Percentiles rank a stretch among this genome's conserved stretches.
These are phyloP conservation scores for Rhodotorula kratochvilovae DNA, from an alignment of 768 basidiomycete genomes.

Conservation along the genomic window DNA sequence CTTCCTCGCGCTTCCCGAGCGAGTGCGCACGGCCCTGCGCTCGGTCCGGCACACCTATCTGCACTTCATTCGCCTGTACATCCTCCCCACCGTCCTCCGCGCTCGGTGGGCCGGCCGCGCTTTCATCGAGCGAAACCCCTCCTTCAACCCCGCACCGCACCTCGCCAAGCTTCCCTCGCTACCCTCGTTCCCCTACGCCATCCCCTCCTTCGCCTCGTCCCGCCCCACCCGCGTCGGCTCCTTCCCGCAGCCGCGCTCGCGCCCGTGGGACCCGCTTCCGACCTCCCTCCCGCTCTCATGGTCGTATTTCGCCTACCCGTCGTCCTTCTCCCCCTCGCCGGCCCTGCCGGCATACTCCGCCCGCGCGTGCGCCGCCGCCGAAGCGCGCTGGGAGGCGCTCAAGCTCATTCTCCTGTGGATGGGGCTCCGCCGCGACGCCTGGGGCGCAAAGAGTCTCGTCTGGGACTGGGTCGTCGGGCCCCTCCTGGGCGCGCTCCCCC, in stretches of 20 bases:
- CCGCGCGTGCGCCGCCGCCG: neutral
- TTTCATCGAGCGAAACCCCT: neutral
- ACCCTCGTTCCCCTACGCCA: conserved; percentile 2
- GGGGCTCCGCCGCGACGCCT: conserved; percentile 19
- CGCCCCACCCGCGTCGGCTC: neutral
- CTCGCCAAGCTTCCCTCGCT: conserved; percentile 1
- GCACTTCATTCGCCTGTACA: conserved; percentile 29
- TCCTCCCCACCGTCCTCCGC: conserved; percentile 19
- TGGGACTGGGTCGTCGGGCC: conserved; percentile 22
- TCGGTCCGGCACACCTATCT: conserved; percentile 15
- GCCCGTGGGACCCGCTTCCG: neutral
- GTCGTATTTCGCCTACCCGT: neutral
- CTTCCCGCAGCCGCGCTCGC: conserved; percentile 20
- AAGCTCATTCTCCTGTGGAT: conserved; percentile 16
- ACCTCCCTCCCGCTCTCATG: conserved; percentile 2
- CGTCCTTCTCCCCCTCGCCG: neutral
- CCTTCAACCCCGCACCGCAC: conserved; percentile 4
- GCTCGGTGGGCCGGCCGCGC: neutral
- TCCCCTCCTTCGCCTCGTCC: neutral
- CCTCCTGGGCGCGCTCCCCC: neutral
- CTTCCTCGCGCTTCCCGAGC: neutral
- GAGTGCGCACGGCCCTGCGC: neutral
- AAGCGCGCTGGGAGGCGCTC: conserved; percentile 14
- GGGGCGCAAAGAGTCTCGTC: conserved; percentile 27
- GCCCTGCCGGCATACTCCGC: neutral